Evolutionary conservation across 495 filamentous ascomycete genomes (phyloP).

Genomic region (Penicillium lagena): DNA sequence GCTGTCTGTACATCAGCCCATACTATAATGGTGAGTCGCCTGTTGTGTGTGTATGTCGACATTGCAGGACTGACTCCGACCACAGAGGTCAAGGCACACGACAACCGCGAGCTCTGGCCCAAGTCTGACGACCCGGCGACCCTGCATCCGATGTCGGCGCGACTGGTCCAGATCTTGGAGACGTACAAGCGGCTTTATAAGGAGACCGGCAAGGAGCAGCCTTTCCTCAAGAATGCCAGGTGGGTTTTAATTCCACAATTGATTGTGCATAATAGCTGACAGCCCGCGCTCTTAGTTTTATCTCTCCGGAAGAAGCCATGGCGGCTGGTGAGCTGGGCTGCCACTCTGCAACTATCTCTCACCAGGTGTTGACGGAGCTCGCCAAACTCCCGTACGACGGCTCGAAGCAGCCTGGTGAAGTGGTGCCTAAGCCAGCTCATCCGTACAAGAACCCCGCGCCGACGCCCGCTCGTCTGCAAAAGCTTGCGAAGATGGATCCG

Average conservation of each 20-base stretch:
- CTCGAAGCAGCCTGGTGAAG: slow-evolving; percentile 12
- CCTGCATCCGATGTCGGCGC: slow-evolving; percentile 30
- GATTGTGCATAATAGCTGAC: not conserved
- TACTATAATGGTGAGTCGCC: slow-evolving; percentile 34
- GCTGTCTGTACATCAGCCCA: slow-evolving; percentile 50
- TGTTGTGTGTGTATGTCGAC: not conserved
- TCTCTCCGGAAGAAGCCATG: slow-evolving; percentile 13
- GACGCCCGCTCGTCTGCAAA: slow-evolving; percentile 9
- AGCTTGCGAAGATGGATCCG: slow-evolving; percentile 12
- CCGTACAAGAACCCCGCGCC: slow-evolving; percentile 10
- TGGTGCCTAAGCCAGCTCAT: slow-evolving; percentile 12
- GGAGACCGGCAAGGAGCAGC: slow-evolving; percentile 35
- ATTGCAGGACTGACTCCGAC: not conserved
- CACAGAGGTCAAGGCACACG: slow-evolving; percentile 18
- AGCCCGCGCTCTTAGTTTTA: not conserved
- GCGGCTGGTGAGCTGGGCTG: slow-evolving; percentile 14
- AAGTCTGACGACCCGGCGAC: slow-evolving; percentile 26
- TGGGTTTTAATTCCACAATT: slow-evolving; percentile 5
- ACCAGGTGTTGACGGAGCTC: slow-evolving; percentile 13
- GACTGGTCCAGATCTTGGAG: slow-evolving; percentile 31
- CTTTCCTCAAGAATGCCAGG: slow-evolving; percentile 33
- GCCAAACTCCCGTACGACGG: slow-evolving; percentile 14
- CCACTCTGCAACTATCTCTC: slow-evolving; percentile 14
- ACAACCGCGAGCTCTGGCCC: slow-evolving; percentile 21
- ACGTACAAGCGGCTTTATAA: slow-evolving; percentile 28